Base-by-base conservation (phyloP, 495 filamentous ascomycete species). In the Podospora tetraspora region DNA sequence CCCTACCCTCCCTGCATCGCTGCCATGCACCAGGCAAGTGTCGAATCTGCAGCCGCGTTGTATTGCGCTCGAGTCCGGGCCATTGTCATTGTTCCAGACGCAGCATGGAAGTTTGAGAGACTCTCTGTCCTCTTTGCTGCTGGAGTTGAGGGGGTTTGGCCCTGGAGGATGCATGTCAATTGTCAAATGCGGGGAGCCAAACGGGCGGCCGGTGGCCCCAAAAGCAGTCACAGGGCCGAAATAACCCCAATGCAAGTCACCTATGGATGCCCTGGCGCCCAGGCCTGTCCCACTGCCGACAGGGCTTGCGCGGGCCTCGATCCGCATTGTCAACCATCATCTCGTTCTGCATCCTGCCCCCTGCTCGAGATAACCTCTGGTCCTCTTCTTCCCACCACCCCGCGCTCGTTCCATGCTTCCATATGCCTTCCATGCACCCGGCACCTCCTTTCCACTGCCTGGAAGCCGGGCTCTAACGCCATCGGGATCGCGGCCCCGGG, bases 211-310 rank as follows among this genome's bases (percentile, higher is more conserved):
- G 37, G 37, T 16, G 37, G 12, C 57, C 7, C 71, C 68, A 16
- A 64, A 73, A 68, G 63, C 66, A 68, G 71, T 68, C 66, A 73
- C 68, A 70, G 66, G 71, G 65, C 71, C 71, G 71, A 73, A 67
- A 73, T 73, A 23, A 62, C 63, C 32, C 34, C 32, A 63, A 66
- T 72, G 70, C 68, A 67, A 59, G 60, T 64, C 67, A 67, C 11
- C 25, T 25, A 2, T n/a, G 16, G n/a, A 56, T 52, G 27, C 63
- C 22, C 59, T 24, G 21, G 69, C 43, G 29, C 8, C 29, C 27
- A 27, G 27, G 25, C 29, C 9, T 71, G 9, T 34, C 32, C 32
- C 37, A 52, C 43, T 52, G 43, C 43, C 43, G 43, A 52, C 43
- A 52, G 43, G 43, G 12, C 32, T 3, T 10, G 12, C 43, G 19